Evolutionary conservation across 192 early-diverging fungal genomes (phyloP).

Genomic region (Coemansia sp.): DNA sequence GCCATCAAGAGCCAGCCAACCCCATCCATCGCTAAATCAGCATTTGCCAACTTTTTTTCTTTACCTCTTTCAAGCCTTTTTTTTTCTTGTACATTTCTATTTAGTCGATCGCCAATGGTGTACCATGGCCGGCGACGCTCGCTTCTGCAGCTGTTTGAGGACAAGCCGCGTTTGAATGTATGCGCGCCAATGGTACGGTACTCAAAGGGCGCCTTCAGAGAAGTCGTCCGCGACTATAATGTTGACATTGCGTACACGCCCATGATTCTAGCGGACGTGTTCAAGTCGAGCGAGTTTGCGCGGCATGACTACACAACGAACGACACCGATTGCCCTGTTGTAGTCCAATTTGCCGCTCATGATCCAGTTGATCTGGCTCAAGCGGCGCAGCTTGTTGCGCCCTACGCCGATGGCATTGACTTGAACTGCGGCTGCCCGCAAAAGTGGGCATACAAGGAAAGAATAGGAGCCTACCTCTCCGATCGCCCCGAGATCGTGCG

Average conservation of each 20-base stretch:
- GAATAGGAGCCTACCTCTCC: slow-evolving; percentile 86
- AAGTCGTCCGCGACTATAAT: slow-evolving; percentile 83
- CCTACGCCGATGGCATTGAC: slow-evolving; percentile 74
- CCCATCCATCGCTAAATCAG: neutral
- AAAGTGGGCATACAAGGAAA: slow-evolving; percentile 91
- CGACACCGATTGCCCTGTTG: slow-evolving; percentile 77
- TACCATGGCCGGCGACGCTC: slow-evolving; percentile 38
- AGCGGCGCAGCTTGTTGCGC: slow-evolving; percentile 81
- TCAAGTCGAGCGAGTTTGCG: slow-evolving; percentile 79
- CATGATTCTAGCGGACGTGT: slow-evolving; percentile 96
- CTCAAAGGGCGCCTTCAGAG: slow-evolving; percentile 91
- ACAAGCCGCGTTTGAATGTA: slow-evolving; percentile 71
- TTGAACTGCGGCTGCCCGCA: slow-evolving; percentile 98
- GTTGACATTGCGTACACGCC: slow-evolving; percentile 92
- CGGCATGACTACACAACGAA: slow-evolving; percentile 89
- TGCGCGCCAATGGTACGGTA: slow-evolving; percentile 98
- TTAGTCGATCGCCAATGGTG: slow-evolving; percentile 15
- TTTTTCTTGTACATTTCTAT: neutral
- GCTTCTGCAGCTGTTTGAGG: slow-evolving; percentile 60
- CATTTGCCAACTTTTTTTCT: neutral
- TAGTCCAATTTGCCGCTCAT: slow-evolving; percentile 94
- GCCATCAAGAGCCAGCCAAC: too few relatives aligned
- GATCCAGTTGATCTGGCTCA: slow-evolving; percentile 80
- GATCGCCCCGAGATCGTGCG: slow-evolving; percentile 86
- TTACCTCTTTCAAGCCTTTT: neutral